Evolutionary conservation across 768 basidiomycete genomes (phyloP).

Genomic region (Boletus bicolor): DNA sequence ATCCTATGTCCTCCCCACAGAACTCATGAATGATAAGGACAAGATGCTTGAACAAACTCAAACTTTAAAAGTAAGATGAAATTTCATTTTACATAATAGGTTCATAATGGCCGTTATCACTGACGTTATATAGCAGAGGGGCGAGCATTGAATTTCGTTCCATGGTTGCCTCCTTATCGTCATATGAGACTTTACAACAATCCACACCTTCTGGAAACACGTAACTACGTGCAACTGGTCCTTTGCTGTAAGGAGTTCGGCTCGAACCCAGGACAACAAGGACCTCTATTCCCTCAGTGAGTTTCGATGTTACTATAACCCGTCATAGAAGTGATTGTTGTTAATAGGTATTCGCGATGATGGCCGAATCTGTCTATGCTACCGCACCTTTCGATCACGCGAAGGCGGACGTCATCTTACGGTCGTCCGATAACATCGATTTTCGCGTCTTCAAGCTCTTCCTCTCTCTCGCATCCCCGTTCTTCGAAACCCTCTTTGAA

Average conservation of each 20-base stretch:
- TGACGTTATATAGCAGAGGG: not conserved
- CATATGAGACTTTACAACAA: not conserved
- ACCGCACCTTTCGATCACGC: constrained; percentile 18
- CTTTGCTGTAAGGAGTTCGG: not conserved
- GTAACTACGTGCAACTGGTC: not conserved
- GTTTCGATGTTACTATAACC: not conserved
- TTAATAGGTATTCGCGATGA: not conserved
- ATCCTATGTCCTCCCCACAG: no score
- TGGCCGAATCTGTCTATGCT: constrained; percentile 1
- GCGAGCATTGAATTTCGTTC: no score
- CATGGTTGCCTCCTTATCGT: not conserved
- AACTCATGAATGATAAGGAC: no score
- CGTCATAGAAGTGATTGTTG: not conserved
- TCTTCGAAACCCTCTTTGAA: constrained; percentile 33
- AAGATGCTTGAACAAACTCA: no score
- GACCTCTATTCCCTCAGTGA: not conserved
- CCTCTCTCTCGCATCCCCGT: constrained; percentile 31
- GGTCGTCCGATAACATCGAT: constrained; percentile 16
- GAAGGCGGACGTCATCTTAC: constrained; percentile 23
- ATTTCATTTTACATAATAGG: no score
- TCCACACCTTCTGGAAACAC: no score
- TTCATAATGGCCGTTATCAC: not conserved
- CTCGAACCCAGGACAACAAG: not conserved
- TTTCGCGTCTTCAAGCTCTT: constrained; percentile 27
- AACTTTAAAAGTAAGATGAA: no score